Evolutionary conservation across 2,329 filamentous ascomycete species (phyloP).

Genomic region (Cladosporium sp.): DNA sequence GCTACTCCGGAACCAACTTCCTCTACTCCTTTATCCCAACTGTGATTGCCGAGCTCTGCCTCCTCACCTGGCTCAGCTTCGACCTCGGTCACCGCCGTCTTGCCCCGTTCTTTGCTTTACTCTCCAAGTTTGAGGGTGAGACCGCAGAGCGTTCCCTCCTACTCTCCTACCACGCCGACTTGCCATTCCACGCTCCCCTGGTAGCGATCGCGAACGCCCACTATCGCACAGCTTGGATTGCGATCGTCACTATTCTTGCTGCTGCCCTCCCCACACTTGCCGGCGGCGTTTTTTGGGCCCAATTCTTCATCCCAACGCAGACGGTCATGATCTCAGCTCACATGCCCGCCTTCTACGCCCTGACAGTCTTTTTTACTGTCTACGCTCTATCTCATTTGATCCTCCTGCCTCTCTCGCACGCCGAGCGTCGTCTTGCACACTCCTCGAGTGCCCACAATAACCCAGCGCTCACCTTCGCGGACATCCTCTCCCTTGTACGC

Average conservation of each 20-base stretch:
- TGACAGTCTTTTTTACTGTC: conserved; percentile 68
- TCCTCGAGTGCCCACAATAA: conserved; percentile 59
- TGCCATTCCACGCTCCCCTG: conserved; percentile 57
- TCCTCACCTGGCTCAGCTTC: conserved; percentile 62
- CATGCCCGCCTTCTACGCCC: conserved; percentile 65
- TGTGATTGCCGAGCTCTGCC: conserved; percentile 62
- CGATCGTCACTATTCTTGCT: conserved; percentile 56
- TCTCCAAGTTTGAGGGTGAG: conserved; percentile 44
- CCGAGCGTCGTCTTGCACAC: conserved; percentile 48
- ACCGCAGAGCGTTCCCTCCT: conserved; percentile 62
- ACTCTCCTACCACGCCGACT: conserved; percentile 64
- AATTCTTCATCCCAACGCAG: conserved; percentile 51
- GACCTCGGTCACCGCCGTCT: conserved; percentile 64
- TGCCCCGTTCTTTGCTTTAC: conserved; percentile 65
- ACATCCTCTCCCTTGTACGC: conserved; percentile 72
- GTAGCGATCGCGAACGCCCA: conserved; percentile 59
- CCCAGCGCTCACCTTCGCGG: conserved; percentile 65
- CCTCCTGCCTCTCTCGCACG: conserved; percentile 57
- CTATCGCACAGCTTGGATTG: conserved; percentile 61
- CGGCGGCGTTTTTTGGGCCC: conserved; percentile 69
- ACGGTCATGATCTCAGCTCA: conserved; percentile 66
- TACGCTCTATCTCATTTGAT: conserved; percentile 66
- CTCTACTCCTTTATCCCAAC: conserved; percentile 74
- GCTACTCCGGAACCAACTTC: conserved; percentile 85
- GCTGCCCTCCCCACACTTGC: conserved; percentile 62